phyloP scores from a whole-genome alignment of 495 filamentous ascomycete species.

The Xylaria venustula region DNA sequence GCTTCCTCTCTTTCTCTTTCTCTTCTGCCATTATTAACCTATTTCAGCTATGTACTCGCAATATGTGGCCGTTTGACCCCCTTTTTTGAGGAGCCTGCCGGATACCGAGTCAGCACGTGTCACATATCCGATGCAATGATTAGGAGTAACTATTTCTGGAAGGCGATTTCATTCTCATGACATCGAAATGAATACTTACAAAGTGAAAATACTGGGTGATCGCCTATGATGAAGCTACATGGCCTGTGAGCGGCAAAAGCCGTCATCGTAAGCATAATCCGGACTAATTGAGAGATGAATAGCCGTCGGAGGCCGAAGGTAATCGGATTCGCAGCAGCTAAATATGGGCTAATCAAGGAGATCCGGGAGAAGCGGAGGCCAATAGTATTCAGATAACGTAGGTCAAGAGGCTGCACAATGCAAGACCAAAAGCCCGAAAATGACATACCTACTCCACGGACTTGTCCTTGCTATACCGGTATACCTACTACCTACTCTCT shows the following conservation, averaged over 20 bases:
- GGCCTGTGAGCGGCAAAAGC: background rate
- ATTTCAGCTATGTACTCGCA: background rate
- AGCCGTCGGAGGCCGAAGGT: conserved; percentile 28
- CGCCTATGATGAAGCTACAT: background rate
- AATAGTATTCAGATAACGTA: no score
- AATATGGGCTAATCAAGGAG: no score
- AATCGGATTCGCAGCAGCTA: background rate
- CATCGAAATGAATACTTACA: no score
- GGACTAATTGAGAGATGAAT: background rate
- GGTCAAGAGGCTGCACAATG: no score
- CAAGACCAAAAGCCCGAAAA: no score
- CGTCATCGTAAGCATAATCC: background rate
- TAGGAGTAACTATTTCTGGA: no score
- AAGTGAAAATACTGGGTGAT: no score
- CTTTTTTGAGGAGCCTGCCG: background rate
- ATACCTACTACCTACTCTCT: background rate
- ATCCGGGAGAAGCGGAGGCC: no score
- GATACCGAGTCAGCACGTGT: no score
- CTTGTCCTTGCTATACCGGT: background rate
- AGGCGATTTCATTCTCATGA: no score
- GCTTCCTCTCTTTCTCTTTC: background rate
- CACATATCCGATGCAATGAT: no score
- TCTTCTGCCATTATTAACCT: background rate
- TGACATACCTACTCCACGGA: no score
- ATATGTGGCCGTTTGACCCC: background rate